These are phyloP conservation scores for Verbena officinalis DNA, from an alignment of 257 asterid species.

Conservation along the genomic window DNA sequence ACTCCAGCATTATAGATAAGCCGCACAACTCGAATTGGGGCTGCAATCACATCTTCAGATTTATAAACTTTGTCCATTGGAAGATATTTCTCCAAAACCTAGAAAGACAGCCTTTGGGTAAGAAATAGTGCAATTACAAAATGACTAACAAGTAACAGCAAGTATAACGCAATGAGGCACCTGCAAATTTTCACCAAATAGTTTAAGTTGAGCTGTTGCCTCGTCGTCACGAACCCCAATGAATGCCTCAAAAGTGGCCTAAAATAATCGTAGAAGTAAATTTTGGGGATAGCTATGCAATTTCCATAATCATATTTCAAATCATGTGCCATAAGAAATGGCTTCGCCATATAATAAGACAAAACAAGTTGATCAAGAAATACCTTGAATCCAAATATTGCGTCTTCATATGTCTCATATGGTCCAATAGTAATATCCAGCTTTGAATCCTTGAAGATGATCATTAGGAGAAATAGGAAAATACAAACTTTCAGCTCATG, in stretches of 20 bases:
- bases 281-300: background rate
- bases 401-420: constrained; percentile 95
- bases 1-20: constrained; percentile 94
- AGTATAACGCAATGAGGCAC: constrained; percentile 42
- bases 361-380: constrained; percentile 9
- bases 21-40: constrained; percentile 92
- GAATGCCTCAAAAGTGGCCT: constrained; percentile 98
- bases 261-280: background rate
- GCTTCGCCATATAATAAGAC: constrained; percentile 9
- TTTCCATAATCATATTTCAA: background rate
- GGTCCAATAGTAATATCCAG: constrained; percentile 96
- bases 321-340: constrained; percentile 7
- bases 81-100: constrained; percentile 92
- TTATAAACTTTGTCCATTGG: constrained; percentile 83
- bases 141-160: constrained; percentile 23
- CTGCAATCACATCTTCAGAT: constrained; percentile 79
- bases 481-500: constrained; percentile 4
- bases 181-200: constrained; percentile 90
- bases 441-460: constrained; percentile 73
- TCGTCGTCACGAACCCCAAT: constrained; percentile 85
- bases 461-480: constrained; percentile 15
- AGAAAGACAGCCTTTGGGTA: constrained; percentile 19
- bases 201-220: constrained; percentile 86
- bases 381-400: constrained; percentile 96
- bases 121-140: constrained; percentile 24